A percentile compares a stretch with the other conserved stretches of the same genome.
phyloP scores from a whole-genome alignment of 441 rosid genomes.

The Manihot esculenta region DNA sequence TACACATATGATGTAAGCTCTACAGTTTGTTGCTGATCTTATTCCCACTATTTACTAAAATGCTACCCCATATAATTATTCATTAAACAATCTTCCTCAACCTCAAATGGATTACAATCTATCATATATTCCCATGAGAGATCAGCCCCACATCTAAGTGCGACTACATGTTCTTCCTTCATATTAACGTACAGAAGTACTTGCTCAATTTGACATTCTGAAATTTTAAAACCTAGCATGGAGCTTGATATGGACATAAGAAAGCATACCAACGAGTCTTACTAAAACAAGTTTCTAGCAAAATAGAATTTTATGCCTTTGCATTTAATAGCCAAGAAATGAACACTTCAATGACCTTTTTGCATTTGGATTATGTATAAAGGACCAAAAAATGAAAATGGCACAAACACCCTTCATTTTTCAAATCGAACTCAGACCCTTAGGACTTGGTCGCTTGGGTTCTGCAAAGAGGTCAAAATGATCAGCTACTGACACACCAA shows the following conservation, averaged over 20 bases:
- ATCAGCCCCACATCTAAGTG: slow-evolving; percentile 5
- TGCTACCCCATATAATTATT: background rate
- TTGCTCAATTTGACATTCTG: background rate
- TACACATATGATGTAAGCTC: background rate
- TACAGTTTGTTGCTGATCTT: background rate
- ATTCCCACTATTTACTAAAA: background rate
- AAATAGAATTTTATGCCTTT: background rate
- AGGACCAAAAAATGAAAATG: background rate
- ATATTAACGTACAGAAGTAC: background rate
- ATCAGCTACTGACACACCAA: background rate
- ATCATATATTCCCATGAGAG: background rate
- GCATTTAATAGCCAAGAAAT: background rate
- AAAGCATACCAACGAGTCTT: background rate
- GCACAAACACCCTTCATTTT: background rate
- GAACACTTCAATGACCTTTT: background rate
- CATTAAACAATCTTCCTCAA: background rate
- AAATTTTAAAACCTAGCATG: background rate
- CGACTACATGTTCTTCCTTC: background rate
- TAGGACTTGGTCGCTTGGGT: background rate
- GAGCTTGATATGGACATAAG: background rate
- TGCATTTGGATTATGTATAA: background rate
- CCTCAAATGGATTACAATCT: background rate
- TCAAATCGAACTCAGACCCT: background rate
- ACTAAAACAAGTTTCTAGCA: background rate
- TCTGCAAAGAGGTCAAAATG: background rate